A percentile compares a stretch with the other conserved stretches of the same genome.
These are phyloP conservation scores for Cryptococcus sp. DNA, from an alignment of 1,284 basidiomycete species.

Conservation along the genomic window DNA sequence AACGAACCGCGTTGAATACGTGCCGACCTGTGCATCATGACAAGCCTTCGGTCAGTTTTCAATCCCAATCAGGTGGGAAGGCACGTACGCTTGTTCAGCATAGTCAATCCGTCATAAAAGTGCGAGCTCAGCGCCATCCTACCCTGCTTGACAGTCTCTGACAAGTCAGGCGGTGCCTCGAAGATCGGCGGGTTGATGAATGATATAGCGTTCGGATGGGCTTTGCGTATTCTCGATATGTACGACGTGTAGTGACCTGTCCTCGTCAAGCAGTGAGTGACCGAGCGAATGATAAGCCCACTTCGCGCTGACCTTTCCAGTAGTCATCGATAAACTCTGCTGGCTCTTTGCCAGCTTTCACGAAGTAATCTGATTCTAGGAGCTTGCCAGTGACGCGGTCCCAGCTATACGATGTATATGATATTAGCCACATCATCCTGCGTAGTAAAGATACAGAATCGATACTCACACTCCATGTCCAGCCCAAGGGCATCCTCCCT, in stretches of 20 bases:
- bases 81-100: conserved; percentile 37
- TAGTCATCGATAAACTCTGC: conserved; percentile 71
- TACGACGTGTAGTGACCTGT: conserved; percentile 70
- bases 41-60: neutral
- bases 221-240: conserved; percentile 64
- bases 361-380: conserved; percentile 77
- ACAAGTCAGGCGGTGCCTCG: conserved; percentile 65
- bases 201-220: conserved; percentile 81
- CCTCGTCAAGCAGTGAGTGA: too few relatives aligned
- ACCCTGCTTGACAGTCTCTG: conserved; percentile 64
- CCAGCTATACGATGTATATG: conserved; percentile 59
- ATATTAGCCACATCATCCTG: too few relatives aligned
- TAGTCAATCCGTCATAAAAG: conserved; percentile 87
- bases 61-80: neutral
- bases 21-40: conserved; percentile 24
- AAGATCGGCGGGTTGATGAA: conserved; percentile 95
- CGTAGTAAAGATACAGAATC: neutral
- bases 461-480: conserved; percentile 57
- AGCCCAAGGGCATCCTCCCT: conserved; percentile 57
- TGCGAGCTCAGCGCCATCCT: conserved; percentile 80
- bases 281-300: too few relatives aligned
- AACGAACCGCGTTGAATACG: conserved; percentile 36
- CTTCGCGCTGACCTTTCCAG: conserved; percentile 61
- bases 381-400: conserved; percentile 68
- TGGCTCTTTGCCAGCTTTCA: conserved; percentile 27